phyloP scores from a whole-genome alignment of 2,329 filamentous ascomycete species.

The Cryphonectria japonica region DNA sequence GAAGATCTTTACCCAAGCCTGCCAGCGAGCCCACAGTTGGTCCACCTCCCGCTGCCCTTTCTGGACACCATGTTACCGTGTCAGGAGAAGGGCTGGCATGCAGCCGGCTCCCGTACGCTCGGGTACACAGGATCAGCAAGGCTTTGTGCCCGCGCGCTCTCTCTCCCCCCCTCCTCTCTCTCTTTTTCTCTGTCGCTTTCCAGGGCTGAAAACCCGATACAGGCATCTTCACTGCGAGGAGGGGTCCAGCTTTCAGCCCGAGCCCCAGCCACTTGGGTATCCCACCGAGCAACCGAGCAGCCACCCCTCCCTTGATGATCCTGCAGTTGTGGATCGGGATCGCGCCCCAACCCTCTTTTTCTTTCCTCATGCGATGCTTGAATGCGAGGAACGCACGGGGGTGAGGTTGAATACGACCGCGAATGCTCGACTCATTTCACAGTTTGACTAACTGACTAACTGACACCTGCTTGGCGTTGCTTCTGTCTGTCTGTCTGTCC shows the following conservation, averaged over 20 bases:
- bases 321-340: background rate
- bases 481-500: background rate
- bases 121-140: slow-evolving; percentile 1
- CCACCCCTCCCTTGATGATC: background rate
- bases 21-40: background rate
- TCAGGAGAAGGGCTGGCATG: background rate
- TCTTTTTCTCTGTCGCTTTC: background rate
- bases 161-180: background rate
- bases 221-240: background rate
- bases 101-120: background rate
- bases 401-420: background rate
- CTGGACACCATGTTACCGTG: background rate
- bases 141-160: background rate
- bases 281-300: background rate
- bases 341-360: background rate
- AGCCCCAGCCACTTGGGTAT: background rate
- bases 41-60: background rate
- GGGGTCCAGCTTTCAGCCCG: background rate
- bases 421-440: background rate
- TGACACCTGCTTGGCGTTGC: too few species aligned
- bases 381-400: background rate
- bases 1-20: background rate
- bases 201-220: background rate
- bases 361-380: background rate
- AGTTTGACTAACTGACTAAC: background rate